Conservation (phyloP, 2,329 filamentous ascomycete species). For the Aspergillus sojae region DNA sequence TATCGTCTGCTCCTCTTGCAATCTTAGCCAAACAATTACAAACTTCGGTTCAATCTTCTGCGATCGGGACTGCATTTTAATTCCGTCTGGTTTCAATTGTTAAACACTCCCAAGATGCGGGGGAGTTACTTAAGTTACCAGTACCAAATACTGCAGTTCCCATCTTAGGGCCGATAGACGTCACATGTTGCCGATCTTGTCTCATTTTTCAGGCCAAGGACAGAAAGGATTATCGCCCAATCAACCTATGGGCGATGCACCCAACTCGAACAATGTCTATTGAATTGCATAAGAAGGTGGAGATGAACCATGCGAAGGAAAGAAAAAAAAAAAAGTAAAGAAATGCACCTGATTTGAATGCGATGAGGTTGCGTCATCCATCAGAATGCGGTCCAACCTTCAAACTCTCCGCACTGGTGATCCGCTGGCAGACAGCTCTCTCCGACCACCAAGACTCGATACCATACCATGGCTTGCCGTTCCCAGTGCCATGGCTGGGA, state of each 20-base stretch:
- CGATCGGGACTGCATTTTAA: background rate
- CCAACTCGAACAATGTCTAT: background rate
- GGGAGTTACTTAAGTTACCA: background rate
- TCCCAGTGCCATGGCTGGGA: background rate
- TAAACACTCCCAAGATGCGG: background rate
- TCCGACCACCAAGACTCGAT: background rate
- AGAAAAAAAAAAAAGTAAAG: background rate
- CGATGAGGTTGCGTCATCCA: slow-evolving; percentile 4
- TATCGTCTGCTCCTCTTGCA: background rate
- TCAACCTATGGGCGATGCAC: background rate
- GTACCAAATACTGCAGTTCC: background rate
- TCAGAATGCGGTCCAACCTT: background rate
- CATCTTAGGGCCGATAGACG: background rate
- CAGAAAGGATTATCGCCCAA: background rate
- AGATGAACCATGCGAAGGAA: background rate
- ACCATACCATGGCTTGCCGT: background rate
- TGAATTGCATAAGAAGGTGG: background rate
- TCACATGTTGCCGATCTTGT: slow-evolving; percentile 4
- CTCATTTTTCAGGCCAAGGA: slow-evolving; percentile 1
- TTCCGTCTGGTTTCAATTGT: background rate
- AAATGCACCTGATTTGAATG: background rate
- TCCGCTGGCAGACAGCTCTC: background rate
- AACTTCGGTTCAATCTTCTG: background rate
- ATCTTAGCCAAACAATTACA: background rate
- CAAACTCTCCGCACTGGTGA: background rate